These are phyloP conservation scores for Dothistroma septosporum DNA, from an alignment of 2,329 filamentous ascomycete species.

Conservation along the genomic window DNA sequence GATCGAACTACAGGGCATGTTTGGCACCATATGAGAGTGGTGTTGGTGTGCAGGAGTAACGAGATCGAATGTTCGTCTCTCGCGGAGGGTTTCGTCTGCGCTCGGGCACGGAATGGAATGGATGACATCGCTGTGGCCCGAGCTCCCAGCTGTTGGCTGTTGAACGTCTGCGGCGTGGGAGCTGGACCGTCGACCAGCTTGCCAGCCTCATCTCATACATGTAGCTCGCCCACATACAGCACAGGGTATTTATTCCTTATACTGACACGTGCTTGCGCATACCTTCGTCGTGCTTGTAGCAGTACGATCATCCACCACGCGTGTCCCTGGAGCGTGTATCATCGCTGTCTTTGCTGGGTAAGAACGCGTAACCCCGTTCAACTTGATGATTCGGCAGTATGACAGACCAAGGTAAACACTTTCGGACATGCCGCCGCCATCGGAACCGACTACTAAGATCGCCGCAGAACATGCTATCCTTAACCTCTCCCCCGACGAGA, in stretches of 20 bases:
- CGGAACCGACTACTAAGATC: slow-evolving; percentile 9
- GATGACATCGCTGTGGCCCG: no score
- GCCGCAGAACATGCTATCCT: slow-evolving; percentile 32
- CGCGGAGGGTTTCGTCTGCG: no score
- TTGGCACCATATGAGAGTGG: no score
- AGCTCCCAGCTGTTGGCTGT: no score
- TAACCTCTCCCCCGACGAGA: slow-evolving; percentile 87
- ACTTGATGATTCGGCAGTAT: slow-evolving; percentile 20
- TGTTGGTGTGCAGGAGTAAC: no score
- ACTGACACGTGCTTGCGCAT: not conserved
- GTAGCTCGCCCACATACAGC: not conserved
- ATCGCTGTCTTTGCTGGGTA: not conserved
- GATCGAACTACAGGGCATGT: no score
- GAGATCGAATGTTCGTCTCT: no score
- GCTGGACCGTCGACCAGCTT: not conserved
- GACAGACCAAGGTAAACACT: slow-evolving; percentile 21
- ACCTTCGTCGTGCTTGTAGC: not conserved
- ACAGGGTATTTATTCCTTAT: not conserved
- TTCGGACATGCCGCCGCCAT: not conserved
- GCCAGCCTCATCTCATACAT: no score
- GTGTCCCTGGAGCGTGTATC: not conserved
- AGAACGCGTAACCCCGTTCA: not conserved
- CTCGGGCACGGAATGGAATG: no score
- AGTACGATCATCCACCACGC: not conserved
- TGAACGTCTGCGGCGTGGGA: no score